Evolutionary conservation across 2,329 filamentous ascomycete genomes (phyloP).

Genomic region (Madurella fahalii): DNA sequence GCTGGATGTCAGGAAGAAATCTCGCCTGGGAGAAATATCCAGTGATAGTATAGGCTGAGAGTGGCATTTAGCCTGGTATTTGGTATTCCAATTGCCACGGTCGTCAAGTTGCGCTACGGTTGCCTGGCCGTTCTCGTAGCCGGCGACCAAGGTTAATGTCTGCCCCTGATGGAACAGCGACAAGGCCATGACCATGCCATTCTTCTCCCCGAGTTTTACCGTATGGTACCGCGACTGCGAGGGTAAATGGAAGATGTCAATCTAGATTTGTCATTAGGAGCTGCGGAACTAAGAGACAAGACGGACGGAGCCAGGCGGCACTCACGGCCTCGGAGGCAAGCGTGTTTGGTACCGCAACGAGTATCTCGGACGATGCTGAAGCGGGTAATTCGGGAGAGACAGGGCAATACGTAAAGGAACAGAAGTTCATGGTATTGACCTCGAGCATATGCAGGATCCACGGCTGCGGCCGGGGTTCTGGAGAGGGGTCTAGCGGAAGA

Average conservation of each 20-base stretch:
- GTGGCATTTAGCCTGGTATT: constrained; percentile 67
- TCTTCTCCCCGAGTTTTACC: constrained; percentile 45
- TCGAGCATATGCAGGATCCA: constrained; percentile 82
- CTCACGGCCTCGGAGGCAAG: constrained; percentile 65
- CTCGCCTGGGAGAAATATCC: constrained; percentile 46
- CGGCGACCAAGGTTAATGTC: constrained; percentile 62
- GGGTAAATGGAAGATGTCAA: constrained; percentile 83
- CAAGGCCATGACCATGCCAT: constrained; percentile 88
- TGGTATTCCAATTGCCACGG: constrained; percentile 41
- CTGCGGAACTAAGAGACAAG: background rate
- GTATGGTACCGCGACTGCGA: constrained; percentile 64
- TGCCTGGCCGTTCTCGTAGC: constrained; percentile 80
- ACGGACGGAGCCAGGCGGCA: constrained; percentile 9
- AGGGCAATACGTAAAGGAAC: constrained; percentile 66
- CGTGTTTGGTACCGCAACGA: constrained; percentile 79
- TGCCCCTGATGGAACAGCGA: constrained; percentile 50
- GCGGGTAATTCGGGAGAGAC: constrained; percentile 14
- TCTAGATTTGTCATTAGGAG: constrained; percentile 35
- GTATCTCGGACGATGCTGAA: constrained; percentile 40
- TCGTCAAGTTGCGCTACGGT: constrained; percentile 57
- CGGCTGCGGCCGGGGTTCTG: constrained; percentile 55
- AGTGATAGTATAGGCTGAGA: constrained; percentile 79
- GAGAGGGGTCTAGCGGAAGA: constrained; percentile 64
- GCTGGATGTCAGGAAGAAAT: constrained; percentile 71
- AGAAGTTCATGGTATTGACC: constrained; percentile 95